Evolutionary conservation across 2,329 filamentous ascomycete species (phyloP), one percentile per base, ranked within the genome.

Genomic region (Neonectria ditissima): DNA sequence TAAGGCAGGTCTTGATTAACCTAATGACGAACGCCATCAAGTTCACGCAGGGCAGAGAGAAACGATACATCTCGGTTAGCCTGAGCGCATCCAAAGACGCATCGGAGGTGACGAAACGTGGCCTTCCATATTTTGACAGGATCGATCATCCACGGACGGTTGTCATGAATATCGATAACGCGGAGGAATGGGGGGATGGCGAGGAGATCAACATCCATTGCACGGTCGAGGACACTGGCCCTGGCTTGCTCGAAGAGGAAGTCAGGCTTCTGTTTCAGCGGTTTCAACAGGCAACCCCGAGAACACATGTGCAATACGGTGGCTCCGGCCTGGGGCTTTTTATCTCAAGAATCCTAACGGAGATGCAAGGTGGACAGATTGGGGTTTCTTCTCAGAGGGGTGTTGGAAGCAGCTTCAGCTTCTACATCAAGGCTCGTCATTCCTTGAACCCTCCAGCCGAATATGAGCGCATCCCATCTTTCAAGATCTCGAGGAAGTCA

Each of bases 341-440:
- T 79, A 94, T 94, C 74, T 92, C 89, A 5, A 85, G 91, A 39
- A 91, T 92, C 70, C 80, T 94, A 52, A 92, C 90, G 2, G 91
- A 94, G 74, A 80, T 94, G 53, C 92, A 94, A 78, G 91, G 91
- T 14, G 92, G 92, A 2, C 90, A 93, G 74, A 92, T 94, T 59
- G 91, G 91, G 8, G 91, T 94, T 3, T 83, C 85, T 2, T 92
- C 90, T 0, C 81, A 86, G 65, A 85, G 88, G 61, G 91, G 89
- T 13, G 82, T 87, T 39, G 92, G 92, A 41, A 92, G 89, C 76
- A 92, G 87, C 0, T 94, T 94, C 76, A 90, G 88, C 28, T 94
- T 94, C 75, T 94, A 92, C 74, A 85, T 94, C 75, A 90, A 89
- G 67, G 87, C 87, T 57, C 87, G 88, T 72, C 89, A 85, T 79